Conservation (phyloP, 495 filamentous ascomycete genomes). For the Podospora appendiculata region DNA sequence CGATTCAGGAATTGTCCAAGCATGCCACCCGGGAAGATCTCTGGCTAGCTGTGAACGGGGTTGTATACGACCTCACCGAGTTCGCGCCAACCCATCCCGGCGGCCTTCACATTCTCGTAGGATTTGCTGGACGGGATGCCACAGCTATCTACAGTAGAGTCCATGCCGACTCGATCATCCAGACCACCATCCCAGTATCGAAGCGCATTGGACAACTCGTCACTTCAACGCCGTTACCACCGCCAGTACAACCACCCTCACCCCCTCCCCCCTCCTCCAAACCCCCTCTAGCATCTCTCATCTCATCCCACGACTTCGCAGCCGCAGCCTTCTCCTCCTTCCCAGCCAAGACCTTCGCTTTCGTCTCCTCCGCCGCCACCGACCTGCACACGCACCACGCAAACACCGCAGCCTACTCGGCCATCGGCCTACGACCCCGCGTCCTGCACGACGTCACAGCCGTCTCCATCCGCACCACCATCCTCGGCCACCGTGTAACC, state of each 20-base stretch:
- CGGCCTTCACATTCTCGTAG: conserved; percentile 52
- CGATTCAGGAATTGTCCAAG: conserved; percentile 31
- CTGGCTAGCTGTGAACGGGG: conserved; percentile 68
- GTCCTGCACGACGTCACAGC: conserved; percentile 58
- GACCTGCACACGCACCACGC: conserved; percentile 56
- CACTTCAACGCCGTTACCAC: neutral
- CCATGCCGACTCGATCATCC: conserved; percentile 56
- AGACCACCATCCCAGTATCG: conserved; percentile 41
- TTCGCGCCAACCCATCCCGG: conserved; percentile 60
- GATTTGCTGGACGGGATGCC: conserved; percentile 66
- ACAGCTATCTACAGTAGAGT: conserved; percentile 60
- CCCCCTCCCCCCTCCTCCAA: conserved; percentile 26
- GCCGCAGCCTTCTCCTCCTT: conserved; percentile 52
- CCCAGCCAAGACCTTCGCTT: conserved; percentile 71
- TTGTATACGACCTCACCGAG: conserved; percentile 69
- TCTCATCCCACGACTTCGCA: conserved; percentile 71
- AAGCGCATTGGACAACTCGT: conserved; percentile 55
- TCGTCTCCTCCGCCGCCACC: conserved; percentile 74
- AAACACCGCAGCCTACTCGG: conserved; percentile 49
- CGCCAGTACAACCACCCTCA: conserved; percentile 1
- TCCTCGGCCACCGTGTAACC: conserved; percentile 52
- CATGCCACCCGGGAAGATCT: conserved; percentile 59
- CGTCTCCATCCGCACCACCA: conserved; percentile 47
- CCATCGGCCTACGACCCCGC: conserved; percentile 66
- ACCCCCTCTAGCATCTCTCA: conserved; percentile 59